Percentiles rank a stretch among this genome's conserved stretches.
Conservation (phyloP, 2,329 filamentous ascomycete genomes). For the Apiospora pterosperma region DNA sequence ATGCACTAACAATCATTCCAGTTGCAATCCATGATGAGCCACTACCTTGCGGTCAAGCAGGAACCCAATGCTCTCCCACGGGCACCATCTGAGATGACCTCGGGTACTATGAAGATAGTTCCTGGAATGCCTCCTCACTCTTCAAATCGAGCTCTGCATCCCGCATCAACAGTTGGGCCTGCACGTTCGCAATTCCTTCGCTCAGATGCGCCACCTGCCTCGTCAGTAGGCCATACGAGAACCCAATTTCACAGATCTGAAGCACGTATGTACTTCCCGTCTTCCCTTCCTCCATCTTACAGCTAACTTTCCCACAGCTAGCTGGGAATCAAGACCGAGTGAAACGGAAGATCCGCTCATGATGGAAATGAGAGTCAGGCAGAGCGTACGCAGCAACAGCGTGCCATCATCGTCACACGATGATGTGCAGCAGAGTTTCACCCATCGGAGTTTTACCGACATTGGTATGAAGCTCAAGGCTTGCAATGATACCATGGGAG, state of each 20-base stretch:
- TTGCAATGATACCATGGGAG: slow-evolving; percentile 62
- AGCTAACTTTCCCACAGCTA: slow-evolving; percentile 7
- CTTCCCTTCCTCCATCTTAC: neutral
- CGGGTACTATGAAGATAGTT: neutral
- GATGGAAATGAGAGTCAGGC: slow-evolving; percentile 1
- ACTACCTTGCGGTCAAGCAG: slow-evolving; percentile 3
- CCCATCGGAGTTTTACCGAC: slow-evolving; percentile 40
- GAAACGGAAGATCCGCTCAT: slow-evolving; percentile 3
- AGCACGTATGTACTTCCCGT: slow-evolving; percentile 7
- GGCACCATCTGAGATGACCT: neutral
- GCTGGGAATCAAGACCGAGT: slow-evolving; percentile 3
- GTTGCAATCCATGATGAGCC: neutral
- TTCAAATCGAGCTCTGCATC: neutral
- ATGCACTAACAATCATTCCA: neutral
- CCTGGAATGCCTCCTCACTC: neutral
- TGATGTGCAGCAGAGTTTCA: slow-evolving; percentile 25
- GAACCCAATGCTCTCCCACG: neutral
- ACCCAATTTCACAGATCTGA: neutral
- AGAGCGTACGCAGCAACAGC: neutral
- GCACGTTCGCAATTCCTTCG: neutral
- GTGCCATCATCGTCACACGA: slow-evolving; percentile 4
- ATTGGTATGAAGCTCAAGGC: slow-evolving; percentile 63
- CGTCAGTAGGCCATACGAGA: neutral
- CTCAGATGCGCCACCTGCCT: neutral
- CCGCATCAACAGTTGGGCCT: neutral